Evolutionary conservation across 805 yeast genomes (phyloP).

Genomic region (Maudiozyma serrabonitensis): DNA sequence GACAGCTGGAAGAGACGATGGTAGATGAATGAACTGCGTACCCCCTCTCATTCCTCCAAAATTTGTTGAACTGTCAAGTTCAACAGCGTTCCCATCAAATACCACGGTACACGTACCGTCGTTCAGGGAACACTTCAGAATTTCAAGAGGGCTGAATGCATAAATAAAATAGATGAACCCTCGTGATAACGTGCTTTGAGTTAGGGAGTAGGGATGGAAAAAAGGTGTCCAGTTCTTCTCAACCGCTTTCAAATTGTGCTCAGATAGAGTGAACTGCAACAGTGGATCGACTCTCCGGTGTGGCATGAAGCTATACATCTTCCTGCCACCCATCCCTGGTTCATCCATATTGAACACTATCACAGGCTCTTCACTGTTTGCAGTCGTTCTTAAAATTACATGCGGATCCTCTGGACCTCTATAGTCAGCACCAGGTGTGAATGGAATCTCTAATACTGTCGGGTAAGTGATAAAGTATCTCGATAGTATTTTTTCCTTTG

Average conservation of each 20-base stretch:
- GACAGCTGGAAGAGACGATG: slow-evolving; percentile 10
- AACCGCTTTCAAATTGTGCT: not conserved
- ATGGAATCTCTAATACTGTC: slow-evolving; percentile 1
- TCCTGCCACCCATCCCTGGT: not conserved
- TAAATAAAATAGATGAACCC: slow-evolving; percentile 16
- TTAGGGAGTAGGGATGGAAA: not conserved
- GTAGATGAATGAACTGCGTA: slow-evolving; percentile 14
- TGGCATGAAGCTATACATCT: slow-evolving; percentile 5
- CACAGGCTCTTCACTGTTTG: slow-evolving; percentile 5
- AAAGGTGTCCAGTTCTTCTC: slow-evolving; percentile 13
- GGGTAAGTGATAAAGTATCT: slow-evolving; percentile 7
- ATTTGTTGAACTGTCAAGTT: slow-evolving; percentile 5
- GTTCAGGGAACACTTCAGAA: slow-evolving; percentile 15
- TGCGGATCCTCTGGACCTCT: slow-evolving; percentile 8
- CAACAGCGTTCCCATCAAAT: slow-evolving; percentile 9
- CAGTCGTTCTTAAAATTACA: slow-evolving; percentile 2
- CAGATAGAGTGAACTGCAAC: not conserved
- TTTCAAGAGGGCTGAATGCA: slow-evolving; percentile 12
- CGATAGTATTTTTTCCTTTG: slow-evolving; percentile 4
- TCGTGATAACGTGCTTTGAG: slow-evolving; percentile 6
- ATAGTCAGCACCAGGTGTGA: not conserved
- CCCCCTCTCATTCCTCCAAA: slow-evolving; percentile 16
- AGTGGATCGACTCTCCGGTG: slow-evolving; percentile 4
- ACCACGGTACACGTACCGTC: slow-evolving; percentile 13
- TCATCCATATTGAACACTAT: slow-evolving; percentile 7